Evolutionary conservation across 148 eudicot species (phyloP), one percentile per base, ranked within the genome.

Genomic region (Nepenthes gracilis): DNA sequence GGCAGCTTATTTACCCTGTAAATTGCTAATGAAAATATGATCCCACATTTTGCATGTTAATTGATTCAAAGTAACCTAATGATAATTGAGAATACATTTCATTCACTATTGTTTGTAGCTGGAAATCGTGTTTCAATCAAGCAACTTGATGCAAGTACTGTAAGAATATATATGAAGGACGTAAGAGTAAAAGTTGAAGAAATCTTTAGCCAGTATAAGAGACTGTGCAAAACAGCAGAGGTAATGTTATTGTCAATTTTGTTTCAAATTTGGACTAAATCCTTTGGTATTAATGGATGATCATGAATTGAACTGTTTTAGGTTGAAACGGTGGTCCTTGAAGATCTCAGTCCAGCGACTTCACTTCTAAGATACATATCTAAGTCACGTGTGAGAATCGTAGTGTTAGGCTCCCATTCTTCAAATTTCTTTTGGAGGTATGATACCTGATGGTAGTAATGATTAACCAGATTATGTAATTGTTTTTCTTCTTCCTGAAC

Each of bases 321-420:
- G 80, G 65, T 90, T 12, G 86, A 84, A 54, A 90, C 83, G 14
- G 36, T 82, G 72, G 64, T 90, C 55, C 75, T 90, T 65, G 97
- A 90, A 74, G 70, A 85, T 63, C 88, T 72, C 61, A 80, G 64
- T 71, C 77, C 79, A 47, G 81, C 95, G 33, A 71, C 69, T 34
- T 83, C 70, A 11, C 80, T 90, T 55, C 69, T 82, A 6, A 74
- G 70, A 15, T 84, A 80, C 66, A 65, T 82, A 49, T 63, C 61
- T 33, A 76, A 78, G 57, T 75, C 80, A 2, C 63, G 70, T 60
- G 64, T 79, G 32, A 75, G 64, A 66, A 84, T 79, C 70, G 75
- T 90, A 65, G 95, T 90, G 12, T 57, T 90, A 72, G 97, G 97
- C 33, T 90, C 95, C 43, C 76, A 73, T 72, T 64, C 83, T 12